Percentiles rank a stretch among this genome's conserved stretches.
Evolutionary conservation across 257 asterid genomes (phyloP).

Genomic region (Nicotiana tomentosiformis): DNA sequence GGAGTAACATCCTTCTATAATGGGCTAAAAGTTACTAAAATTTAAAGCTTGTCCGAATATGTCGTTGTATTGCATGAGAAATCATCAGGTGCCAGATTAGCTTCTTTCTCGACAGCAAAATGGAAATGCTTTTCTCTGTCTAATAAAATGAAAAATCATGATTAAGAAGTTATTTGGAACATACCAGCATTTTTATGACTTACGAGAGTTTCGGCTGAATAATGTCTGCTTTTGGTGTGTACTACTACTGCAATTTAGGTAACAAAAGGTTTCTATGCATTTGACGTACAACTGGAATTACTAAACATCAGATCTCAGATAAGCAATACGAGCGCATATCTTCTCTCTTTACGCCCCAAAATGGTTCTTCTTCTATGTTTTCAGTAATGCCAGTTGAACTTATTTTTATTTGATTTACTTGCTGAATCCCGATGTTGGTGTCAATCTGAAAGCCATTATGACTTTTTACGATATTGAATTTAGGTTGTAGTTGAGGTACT

Average conservation of each 20-base stretch:
- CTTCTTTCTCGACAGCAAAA: background rate
- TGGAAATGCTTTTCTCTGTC: background rate
- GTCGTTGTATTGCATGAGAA: background rate
- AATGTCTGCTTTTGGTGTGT: background rate
- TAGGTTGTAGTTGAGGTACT: background rate
- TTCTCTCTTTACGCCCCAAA: background rate
- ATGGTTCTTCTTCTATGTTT: background rate
- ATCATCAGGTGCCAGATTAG: background rate
- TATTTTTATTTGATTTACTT: background rate
- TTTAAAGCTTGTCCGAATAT: background rate
- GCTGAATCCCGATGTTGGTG: background rate
- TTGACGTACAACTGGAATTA: background rate
- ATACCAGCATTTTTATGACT: background rate
- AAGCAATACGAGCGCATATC: background rate
- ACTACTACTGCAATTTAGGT: background rate
- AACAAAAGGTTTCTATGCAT: background rate
- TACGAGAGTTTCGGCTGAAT: background rate
- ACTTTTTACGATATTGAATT: background rate
- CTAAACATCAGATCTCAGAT: background rate
- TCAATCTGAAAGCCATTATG: background rate
- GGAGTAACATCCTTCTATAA: background rate
- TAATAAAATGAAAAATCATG: background rate
- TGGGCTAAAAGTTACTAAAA: background rate
- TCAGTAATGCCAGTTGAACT: background rate
- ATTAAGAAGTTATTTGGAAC: background rate